Base-by-base conservation (phyloP, 345 rosid species). In the Eucalyptus erythrocorys region DNA sequence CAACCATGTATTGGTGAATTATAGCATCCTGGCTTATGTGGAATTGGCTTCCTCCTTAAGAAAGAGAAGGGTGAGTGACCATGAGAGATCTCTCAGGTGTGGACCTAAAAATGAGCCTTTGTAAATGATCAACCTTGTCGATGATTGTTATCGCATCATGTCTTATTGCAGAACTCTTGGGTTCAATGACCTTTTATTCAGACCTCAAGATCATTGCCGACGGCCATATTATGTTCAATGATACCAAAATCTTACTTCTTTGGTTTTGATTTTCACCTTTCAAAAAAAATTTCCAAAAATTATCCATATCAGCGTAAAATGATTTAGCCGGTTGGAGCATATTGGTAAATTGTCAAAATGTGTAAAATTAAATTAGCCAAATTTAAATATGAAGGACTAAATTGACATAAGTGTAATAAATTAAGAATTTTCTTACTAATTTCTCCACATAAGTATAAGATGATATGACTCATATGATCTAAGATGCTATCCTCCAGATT, bases 51-150 rank as follows among this genome's bases (percentile, higher is more conserved):
- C 84, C 84, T 10, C 84, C 84, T 19, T 76, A 2, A 40, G 26
- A 76, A 76, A 76, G 82, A 76, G 82, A 76, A 76, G 30, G 30
- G 24, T 76, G 84, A 76, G 84, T 40, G 84, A 40, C 84, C 84
- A 21, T 21, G 47, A 40, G 47, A 26, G 47, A 76, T 11, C 82
- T 76, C 82, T 76, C 15, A 40, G 84, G 30, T 40, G 84, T 40
- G 14, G 84, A 76, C 27, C 84, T 11, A 76, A 76, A 76, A 76
- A 76, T 76, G 27, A 76, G 84, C 16, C 16, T 51, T 37, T 71
- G 81, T 71, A 71, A 71, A 71, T 19, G 45, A 37, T 71, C 45
- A 26, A 6, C 81, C 42, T 37, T 37, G 81, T 71, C 27, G 12
- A 37, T 12, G 45, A 37, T 37, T 2, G 27, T 19, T 10, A 19